A percentile compares a stretch with the other conserved stretches of the same genome.
phyloP scores from a whole-genome alignment of 257 asterid species.

The Solanum boliviense region DNA sequence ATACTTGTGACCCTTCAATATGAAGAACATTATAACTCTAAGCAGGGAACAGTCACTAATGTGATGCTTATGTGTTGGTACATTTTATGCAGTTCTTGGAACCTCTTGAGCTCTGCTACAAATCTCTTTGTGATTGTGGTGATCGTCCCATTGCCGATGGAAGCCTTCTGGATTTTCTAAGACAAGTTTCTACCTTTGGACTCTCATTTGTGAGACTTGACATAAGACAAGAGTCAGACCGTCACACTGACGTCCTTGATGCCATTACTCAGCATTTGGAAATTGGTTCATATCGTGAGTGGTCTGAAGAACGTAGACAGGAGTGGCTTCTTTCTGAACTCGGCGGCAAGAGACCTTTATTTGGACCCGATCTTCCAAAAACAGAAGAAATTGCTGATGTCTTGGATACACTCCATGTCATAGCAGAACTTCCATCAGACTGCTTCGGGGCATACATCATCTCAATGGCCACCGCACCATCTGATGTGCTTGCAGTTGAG shows the following conservation, averaged over 20 bases:
- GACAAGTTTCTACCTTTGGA: conserved; percentile 48
- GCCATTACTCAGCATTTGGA: conserved; percentile 35
- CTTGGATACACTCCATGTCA: conserved; percentile 35
- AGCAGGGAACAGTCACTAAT: neutral
- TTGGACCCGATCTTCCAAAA: conserved; percentile 41
- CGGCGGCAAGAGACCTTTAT: conserved; percentile 38
- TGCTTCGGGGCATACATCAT: conserved; percentile 43
- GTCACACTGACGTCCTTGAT: conserved; percentile 40
- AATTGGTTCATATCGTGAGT: conserved; percentile 37
- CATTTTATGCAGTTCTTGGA: conserved; percentile 28
- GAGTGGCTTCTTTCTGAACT: conserved; percentile 47
- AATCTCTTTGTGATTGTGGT: conserved; percentile 42
- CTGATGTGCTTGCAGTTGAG: conserved; percentile 46
- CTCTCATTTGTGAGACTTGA: conserved; percentile 41
- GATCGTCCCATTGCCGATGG: conserved; percentile 42
- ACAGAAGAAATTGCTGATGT: conserved; percentile 44
- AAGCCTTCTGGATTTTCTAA: conserved; percentile 39
- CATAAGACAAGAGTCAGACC: conserved; percentile 42
- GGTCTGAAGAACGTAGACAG: conserved; percentile 41
- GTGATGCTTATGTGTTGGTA: neutral
- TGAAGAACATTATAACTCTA: neutral
- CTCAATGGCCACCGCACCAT: conserved; percentile 42
- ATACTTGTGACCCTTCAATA: neutral
- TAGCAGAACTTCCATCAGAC: conserved; percentile 39
- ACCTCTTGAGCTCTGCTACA: conserved; percentile 43